These are phyloP conservation scores for Citrus trifoliata DNA, from an alignment of 345 rosid species.

Conservation along the genomic window DNA sequence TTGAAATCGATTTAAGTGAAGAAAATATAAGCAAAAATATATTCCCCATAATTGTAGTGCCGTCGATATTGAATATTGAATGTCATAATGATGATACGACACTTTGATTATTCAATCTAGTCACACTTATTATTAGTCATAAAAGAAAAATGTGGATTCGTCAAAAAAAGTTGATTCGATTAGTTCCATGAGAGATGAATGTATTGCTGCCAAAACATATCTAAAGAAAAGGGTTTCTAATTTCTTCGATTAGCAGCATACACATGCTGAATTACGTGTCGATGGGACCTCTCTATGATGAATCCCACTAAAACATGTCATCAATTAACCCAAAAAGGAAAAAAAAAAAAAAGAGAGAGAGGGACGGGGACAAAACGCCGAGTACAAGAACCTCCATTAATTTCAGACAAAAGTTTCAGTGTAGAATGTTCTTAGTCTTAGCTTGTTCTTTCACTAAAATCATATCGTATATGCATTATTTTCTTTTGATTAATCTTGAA, in stretches of 20 bases:
- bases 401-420: neutral
- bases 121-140: too few relatives aligned
- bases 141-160: neutral
- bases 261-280: conserved; percentile 17
- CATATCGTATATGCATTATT: neutral
- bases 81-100: neutral
- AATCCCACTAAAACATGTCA: conserved; percentile 21
- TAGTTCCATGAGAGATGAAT: neutral
- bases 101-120: neutral
- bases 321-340: neutral
- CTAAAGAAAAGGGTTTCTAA: neutral
- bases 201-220: neutral
- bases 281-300: conserved; percentile 15
- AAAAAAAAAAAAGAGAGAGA: neutral
- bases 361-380: neutral
- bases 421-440: neutral
- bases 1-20: neutral
- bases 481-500: neutral
- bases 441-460: neutral
- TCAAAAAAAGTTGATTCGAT: neutral
- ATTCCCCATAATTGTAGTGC: neutral
- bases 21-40: too few relatives aligned
- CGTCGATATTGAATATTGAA: neutral
- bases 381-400: neutral
- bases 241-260: neutral